These are phyloP conservation scores for Inga leiocalycina DNA, from an alignment of 306 rosid species.

Conservation along the genomic window DNA sequence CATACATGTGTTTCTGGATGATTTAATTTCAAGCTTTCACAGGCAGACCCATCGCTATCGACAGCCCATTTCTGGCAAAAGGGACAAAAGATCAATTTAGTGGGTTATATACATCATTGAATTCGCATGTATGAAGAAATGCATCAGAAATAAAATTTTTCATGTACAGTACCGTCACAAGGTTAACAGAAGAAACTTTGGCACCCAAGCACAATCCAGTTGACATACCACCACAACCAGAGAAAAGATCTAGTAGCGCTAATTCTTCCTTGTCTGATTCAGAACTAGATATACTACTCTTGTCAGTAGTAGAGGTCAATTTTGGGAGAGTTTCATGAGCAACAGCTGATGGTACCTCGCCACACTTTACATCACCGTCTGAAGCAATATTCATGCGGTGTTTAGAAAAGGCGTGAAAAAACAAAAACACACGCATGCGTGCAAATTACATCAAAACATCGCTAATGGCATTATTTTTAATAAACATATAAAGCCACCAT, in stretches of 20 bases:
- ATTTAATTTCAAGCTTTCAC: constrained; percentile 77
- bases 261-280: constrained; percentile 45
- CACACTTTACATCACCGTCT: constrained; percentile 53
- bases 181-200: constrained; percentile 68
- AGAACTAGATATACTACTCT: constrained; percentile 36
- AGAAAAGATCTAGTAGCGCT: constrained; percentile 70
- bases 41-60: constrained; percentile 68
- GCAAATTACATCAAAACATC: not conserved
- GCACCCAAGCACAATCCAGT: constrained; percentile 93
- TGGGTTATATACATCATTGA: constrained; percentile 16
- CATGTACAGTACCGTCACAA: constrained; percentile 64
- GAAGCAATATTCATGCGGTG: constrained; percentile 35
- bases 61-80: constrained; percentile 84
- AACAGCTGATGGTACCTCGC: constrained; percentile 33
- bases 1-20: constrained; percentile 82
- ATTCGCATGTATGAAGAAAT: constrained; percentile 16
- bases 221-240: constrained; percentile 99
- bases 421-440: not conserved
- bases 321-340: constrained; percentile 35
- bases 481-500: too few relatives aligned
- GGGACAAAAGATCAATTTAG: constrained; percentile 32
- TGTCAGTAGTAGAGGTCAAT: constrained; percentile 32
- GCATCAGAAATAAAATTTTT: constrained; percentile 23
- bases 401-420: constrained; percentile 27
- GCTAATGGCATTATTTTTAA: constrained; percentile 7